Percentiles rank a stretch among this genome's conserved stretches.
Conservation (phyloP, 2,329 filamentous ascomycete genomes). For the Passalora sequoiae region DNA sequence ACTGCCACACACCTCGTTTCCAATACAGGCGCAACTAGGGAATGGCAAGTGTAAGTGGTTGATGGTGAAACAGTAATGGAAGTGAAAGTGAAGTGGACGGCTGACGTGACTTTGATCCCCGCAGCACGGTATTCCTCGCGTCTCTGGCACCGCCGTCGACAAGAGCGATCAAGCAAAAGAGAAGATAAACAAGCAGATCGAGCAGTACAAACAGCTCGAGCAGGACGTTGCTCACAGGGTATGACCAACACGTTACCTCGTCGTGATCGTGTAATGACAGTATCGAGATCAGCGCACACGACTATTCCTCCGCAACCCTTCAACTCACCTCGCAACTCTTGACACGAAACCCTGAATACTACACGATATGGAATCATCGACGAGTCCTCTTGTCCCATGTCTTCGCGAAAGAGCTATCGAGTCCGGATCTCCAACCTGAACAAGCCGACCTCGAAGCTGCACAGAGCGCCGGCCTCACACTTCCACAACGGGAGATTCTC, state of each 20-base stretch:
- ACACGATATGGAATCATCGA: conserved; percentile 86
- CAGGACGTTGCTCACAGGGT: conserved; percentile 63
- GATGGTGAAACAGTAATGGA: conserved; percentile 8
- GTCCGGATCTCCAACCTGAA: conserved; percentile 24
- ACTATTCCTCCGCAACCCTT: conserved; percentile 55
- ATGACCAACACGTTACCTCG: conserved; percentile 39
- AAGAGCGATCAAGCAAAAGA: conserved; percentile 65
- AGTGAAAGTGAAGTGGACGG: conserved; percentile 13
- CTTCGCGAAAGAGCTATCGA: conserved; percentile 46
- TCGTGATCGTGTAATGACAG: too few species aligned
- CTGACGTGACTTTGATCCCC: conserved; percentile 15
- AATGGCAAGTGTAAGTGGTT: conserved; percentile 11
- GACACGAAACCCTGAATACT: conserved; percentile 77
- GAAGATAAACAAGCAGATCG: conserved; percentile 70
- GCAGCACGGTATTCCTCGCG: conserved; percentile 79
- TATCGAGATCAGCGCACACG: conserved; percentile 39
- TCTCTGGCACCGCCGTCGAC: conserved; percentile 43
- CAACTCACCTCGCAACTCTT: conserved; percentile 67
- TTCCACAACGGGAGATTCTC: conserved; percentile 36
- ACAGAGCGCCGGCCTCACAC: conserved; percentile 25
- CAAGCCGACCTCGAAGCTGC: conserved; percentile 26
- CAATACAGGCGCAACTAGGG: not conserved
- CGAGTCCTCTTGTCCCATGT: conserved; percentile 64
- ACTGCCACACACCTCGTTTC: not conserved
- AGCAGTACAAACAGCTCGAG: conserved; percentile 68